Conservation (phyloP, 345 rosid genomes). For the Gossypium raimondii region DNA sequence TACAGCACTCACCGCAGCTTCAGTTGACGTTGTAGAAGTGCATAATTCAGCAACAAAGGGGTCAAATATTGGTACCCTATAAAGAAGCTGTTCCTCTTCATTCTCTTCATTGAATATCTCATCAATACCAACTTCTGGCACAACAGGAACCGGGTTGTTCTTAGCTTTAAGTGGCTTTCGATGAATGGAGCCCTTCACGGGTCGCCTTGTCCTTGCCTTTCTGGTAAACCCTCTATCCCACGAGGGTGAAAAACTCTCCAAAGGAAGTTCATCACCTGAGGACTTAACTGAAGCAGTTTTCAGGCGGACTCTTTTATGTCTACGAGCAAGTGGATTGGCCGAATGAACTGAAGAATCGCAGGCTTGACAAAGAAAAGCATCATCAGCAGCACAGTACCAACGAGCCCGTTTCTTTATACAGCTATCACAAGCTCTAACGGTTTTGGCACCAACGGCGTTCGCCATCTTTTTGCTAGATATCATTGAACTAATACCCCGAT, state of each 20-base stretch:
- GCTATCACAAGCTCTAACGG: slow-evolving; percentile 83
- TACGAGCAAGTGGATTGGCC: slow-evolving; percentile 75
- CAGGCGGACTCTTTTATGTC: slow-evolving; percentile 79
- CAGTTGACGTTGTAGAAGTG: slow-evolving; percentile 31
- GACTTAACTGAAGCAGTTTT: slow-evolving; percentile 52
- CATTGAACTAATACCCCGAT: slow-evolving; percentile 18
- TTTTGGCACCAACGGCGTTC: slow-evolving; percentile 68
- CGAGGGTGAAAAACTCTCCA: slow-evolving; percentile 29
- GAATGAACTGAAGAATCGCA: slow-evolving; percentile 86
- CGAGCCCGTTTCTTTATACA: slow-evolving; percentile 74
- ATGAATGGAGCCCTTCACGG: slow-evolving; percentile 25
- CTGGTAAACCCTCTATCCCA: slow-evolving; percentile 83
- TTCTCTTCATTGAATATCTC: slow-evolving; percentile 50
- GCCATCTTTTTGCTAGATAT: slow-evolving; percentile 47
- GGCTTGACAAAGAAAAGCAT: slow-evolving; percentile 89
- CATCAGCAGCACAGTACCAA: slow-evolving; percentile 96
- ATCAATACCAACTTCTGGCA: slow-evolving; percentile 70
- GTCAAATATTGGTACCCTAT: slow-evolving; percentile 77
- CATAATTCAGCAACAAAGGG: slow-evolving; percentile 52
- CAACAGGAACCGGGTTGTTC: slow-evolving; percentile 36
- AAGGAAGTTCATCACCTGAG: background rate
- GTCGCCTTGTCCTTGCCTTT: slow-evolving; percentile 82
- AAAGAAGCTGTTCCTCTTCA: slow-evolving; percentile 77
- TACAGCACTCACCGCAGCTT: slow-evolving; percentile 7
- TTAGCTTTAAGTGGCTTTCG: background rate